These are phyloP conservation scores for Neofusicoccum kwambonambiense DNA, from an alignment of 2,329 filamentous ascomycete species.

Conservation along the genomic window DNA sequence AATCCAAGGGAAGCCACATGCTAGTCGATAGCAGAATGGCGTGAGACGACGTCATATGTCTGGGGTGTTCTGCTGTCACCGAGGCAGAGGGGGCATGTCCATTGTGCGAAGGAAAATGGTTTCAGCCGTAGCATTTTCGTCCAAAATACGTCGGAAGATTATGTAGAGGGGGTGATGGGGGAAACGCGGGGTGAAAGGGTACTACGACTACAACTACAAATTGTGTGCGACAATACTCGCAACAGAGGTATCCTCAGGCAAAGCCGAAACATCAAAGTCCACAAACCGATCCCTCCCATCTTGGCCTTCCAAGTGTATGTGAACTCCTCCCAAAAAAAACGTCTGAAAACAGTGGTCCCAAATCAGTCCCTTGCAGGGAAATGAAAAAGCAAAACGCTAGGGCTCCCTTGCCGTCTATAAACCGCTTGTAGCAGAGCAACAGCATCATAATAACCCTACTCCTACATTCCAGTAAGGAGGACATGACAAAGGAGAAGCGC, in stretches of 20 bases:
- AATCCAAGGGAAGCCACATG: background rate
- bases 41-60: slow-evolving; percentile 1
- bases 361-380: background rate
- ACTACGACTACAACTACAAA: slow-evolving; percentile 15
- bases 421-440: slow-evolving; percentile 5
- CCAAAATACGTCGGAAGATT: background rate
- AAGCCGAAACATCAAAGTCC: background rate
- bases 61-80: background rate
- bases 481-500: slow-evolving; percentile 8
- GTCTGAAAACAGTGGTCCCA: background rate
- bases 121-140: slow-evolving; percentile 10
- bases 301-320: background rate
- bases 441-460: slow-evolving; percentile 1
- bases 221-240: slow-evolving; percentile 7
- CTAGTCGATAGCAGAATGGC: background rate
- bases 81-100: background rate
- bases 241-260: slow-evolving; percentile 14
- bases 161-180: background rate
- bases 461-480: background rate
- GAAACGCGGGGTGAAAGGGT: background rate
- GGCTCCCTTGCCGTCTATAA: slow-evolving; percentile 12
- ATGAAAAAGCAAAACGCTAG: background rate
- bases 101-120: background rate
- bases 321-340: slow-evolving; percentile 5
- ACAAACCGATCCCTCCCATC: background rate